Evolutionary conservation across 805 yeast genomes (phyloP), one percentile per base, ranked within the genome.

Genomic region (Metschnikowia corniflorae): DNA sequence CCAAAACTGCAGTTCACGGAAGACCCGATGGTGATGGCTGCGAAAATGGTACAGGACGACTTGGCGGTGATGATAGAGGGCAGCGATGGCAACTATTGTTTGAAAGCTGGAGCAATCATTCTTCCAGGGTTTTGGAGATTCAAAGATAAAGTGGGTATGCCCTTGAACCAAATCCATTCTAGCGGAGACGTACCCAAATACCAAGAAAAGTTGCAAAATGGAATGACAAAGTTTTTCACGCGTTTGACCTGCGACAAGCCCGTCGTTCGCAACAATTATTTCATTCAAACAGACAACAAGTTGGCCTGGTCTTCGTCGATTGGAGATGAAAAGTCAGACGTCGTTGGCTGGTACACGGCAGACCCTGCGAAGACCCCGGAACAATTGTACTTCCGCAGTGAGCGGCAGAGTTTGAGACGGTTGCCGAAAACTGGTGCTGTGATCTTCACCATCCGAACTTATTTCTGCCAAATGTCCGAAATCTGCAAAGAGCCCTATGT

Each of bases 121-220:
- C 64, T 80, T 30, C 81, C 87, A 3, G 86, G 82, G 0, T 81
- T 80, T 55, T 80, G 86, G 86, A 65, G 84, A 51, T 66, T 81
- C 27, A 68, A 60, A 35, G 86, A 81, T 50, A 81, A 81, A 54
- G 51, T 73, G 21, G 69, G 75, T 37, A 57, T 73, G 58, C 78
- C 82, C 13, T 57, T 80, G 29, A 61, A 71, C 26, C 69, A 66
- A 16, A 80, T 80, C 43, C 87, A 81, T 53, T 75, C 80, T 7
- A 61, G 73, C 29, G 86, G 85, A 18, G 82, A 78, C 47, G 86
- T 81, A 25, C 86, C 86, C 9, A 75, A 79, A 50, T 80, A 73
- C 50, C 65, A 73, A 36, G 74, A 71, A 25, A 75, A 79, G 49
- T 67, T 80, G 49, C 70, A 76, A 52, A 57, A 60, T 22, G 80